Percentiles rank a stretch among this genome's conserved stretches.
Evolutionary conservation across 83 land plant genomes (phyloP).

Genomic region (Isoetes engelmannii): DNA sequence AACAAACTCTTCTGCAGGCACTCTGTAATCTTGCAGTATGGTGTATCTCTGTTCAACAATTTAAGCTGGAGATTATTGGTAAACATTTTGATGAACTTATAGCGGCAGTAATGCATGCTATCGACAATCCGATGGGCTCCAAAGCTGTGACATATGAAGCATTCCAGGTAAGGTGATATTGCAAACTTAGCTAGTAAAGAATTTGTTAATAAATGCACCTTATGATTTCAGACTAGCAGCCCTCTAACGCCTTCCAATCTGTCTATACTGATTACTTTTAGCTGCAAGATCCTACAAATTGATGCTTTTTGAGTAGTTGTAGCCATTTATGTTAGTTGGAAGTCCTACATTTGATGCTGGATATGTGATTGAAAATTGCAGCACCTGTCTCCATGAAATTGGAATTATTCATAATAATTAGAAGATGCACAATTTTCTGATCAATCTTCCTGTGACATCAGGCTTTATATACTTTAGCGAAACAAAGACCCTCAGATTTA

Average conservation of each 20-base stretch:
- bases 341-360: no score
- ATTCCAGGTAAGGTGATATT: conserved; percentile 4
- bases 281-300: not conserved
- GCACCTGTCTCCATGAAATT: no score
- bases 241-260: not conserved
- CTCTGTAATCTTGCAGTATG: conserved; percentile 9
- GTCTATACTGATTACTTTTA: not conserved
- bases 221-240: no score
- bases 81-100: not conserved
- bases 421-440: not conserved
- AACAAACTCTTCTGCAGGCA: not conserved
- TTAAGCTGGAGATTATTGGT: not conserved
- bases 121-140: conserved; percentile 16
- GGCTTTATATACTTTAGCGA: not conserved
- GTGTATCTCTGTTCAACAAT: conserved; percentile 16
- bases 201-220: no score
- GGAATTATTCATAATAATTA: no score
- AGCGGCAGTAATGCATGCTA: conserved; percentile 10
- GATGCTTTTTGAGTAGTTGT: no score
- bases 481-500: not conserved
- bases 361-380: no score
- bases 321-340: not conserved
- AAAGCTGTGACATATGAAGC: conserved; percentile 16
- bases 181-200: no score
- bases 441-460: not conserved